These are phyloP conservation scores for Malbranchea cinnamomea DNA, from an alignment of 2,329 filamentous ascomycete species.

Conservation along the genomic window DNA sequence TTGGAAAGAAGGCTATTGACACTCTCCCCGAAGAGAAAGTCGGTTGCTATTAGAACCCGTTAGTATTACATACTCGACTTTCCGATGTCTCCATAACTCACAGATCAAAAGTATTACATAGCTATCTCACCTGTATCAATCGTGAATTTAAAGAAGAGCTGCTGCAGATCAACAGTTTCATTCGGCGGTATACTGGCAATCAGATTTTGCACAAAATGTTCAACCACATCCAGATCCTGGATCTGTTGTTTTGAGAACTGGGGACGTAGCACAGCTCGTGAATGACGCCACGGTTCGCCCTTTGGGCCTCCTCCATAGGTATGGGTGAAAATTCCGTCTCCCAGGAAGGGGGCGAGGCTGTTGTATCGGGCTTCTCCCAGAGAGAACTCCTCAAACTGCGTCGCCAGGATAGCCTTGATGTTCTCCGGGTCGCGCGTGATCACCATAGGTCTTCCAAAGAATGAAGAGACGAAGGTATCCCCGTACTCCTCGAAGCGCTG, in stretches of 20 bases:
- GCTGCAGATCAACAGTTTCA: conserved; percentile 50
- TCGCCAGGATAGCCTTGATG: conserved; percentile 74
- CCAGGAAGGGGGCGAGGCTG: conserved; percentile 28
- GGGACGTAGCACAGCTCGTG: conserved; percentile 66
- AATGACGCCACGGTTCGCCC: conserved; percentile 60
- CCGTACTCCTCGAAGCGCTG: conserved; percentile 6
- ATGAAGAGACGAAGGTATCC: conserved; percentile 7
- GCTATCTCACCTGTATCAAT: conserved; percentile 49
- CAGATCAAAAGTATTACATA: not conserved
- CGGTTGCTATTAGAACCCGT: conserved; percentile 58
- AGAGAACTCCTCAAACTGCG: conserved; percentile 62
- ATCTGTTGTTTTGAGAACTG: conserved; percentile 79
- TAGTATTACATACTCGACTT: no score
- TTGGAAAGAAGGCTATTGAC: conserved; percentile 40
- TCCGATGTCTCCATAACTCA: no score
- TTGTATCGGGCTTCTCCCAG: conserved; percentile 63
- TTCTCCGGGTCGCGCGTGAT: conserved; percentile 77
- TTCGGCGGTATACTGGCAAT: conserved; percentile 47
- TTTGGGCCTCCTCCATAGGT: conserved; percentile 7
- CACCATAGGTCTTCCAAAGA: conserved; percentile 28
- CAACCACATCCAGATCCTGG: conserved; percentile 67
- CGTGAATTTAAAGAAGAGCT: conserved; percentile 72
- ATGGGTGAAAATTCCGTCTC: conserved; percentile 31
- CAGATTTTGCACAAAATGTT: conserved; percentile 61
- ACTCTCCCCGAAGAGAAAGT: conserved; percentile 69